Evolutionary conservation across 2,329 filamentous ascomycete genomes (phyloP).

Genomic region (Beauveria sp.): DNA sequence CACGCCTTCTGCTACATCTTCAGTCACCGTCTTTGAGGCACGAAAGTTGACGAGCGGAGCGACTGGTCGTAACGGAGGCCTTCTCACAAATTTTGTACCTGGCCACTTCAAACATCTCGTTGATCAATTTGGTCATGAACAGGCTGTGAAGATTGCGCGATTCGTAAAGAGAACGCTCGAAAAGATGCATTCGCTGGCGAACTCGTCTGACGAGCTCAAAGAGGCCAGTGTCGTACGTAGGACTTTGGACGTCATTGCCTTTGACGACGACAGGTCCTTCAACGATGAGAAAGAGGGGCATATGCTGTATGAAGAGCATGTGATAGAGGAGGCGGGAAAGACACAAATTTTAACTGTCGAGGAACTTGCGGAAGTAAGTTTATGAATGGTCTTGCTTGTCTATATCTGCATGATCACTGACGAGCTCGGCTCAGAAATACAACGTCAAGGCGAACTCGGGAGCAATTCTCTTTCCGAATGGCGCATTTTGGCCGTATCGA

Average conservation of each 20-base stretch:
- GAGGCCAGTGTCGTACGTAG: conserved; percentile 5
- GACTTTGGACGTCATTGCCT: conserved; percentile 3
- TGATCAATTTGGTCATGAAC: conserved; percentile 22
- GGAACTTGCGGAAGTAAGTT: background rate
- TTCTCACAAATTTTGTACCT: conserved; percentile 26
- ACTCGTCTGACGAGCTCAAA: conserved; percentile 1
- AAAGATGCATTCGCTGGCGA: conserved; percentile 14
- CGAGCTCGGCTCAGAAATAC: conserved; percentile 13
- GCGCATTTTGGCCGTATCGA: conserved; percentile 41
- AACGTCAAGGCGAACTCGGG: conserved; percentile 24
- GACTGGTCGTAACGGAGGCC: conserved; percentile 24
- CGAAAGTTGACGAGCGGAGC: conserved; percentile 22
- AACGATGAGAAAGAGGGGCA: conserved; percentile 10
- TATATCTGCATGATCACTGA: background rate
- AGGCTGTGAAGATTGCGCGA: conserved; percentile 31
- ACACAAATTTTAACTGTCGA: background rate
- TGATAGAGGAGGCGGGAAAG: conserved; percentile 14
- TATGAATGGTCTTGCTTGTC: no score
- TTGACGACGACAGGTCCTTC: conserved; percentile 17
- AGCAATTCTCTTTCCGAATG: conserved; percentile 16
- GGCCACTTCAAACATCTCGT: conserved; percentile 29
- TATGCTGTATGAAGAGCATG: conserved; percentile 13
- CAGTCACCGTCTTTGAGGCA: conserved; percentile 21
- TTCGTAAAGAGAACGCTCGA: conserved; percentile 35
- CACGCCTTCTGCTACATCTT: background rate